Evolutionary conservation across 345 rosid genomes (phyloP), one percentile per base, ranked within the genome.

Genomic region (Turritis glabra): DNA sequence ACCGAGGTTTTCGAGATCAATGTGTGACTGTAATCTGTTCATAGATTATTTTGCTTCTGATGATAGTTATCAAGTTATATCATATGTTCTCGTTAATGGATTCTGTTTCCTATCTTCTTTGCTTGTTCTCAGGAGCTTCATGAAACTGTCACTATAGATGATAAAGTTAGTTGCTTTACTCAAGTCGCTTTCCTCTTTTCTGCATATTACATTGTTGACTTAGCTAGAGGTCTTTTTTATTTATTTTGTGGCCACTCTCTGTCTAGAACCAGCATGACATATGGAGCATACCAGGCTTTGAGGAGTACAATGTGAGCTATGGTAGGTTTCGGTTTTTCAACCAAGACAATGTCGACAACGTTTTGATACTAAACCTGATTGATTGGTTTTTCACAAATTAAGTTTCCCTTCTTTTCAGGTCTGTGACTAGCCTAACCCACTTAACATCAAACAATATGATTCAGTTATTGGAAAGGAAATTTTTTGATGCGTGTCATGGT

Each of bases 241-340:
- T 48, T 65, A 54, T 25, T 48, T 65, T 63, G 21, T 41, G 3
- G 52, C 15, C 4, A 7, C 10, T 40, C 51, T 69, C 19, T 17
- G 52, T 26, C 5, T 18, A 69, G 25, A 44, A 53, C 64, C 79
- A 91, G 96, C 84, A 86, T 87, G 95, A 86, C 97, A 69, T 81
- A 92, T 67, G 85, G 88, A 77, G 91, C 93, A 38, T 88, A 87
- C 64, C 89, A 88, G 83, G 90, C 90, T 23, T 71, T 89, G 80
- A 86, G 91, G 85, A 81, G 91, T 19, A 89, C 90, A 30, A 89
- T 88, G 89, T n/a, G 96, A 89, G 78, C 86, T 87, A 64, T 70
- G 88, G 90, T 80, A 96, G 89, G 53, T 89, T 85, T 80, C 85
- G 83, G 50, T 88, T 88, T 80, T 85, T 88, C 73, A 86, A 84